These are phyloP conservation scores for Kregervanrija delftensis DNA, from an alignment of 805 yeast species.

Conservation along the genomic window DNA sequence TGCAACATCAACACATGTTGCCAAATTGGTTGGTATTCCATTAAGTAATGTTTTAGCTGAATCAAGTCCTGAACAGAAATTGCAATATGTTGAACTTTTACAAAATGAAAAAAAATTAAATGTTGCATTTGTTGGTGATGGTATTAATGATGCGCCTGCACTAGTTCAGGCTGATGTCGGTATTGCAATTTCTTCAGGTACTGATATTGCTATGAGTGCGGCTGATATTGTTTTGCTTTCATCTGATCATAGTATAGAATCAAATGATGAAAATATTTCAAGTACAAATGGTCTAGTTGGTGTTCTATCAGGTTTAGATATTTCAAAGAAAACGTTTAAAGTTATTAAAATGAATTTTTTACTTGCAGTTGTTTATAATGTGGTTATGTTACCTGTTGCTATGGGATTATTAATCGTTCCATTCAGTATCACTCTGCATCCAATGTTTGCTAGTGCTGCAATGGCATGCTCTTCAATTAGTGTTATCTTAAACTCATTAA, in stretches of 20 bases:
- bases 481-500: slow-evolving; percentile 74
- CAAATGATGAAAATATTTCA: not conserved
- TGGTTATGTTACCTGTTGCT: slow-evolving; percentile 85
- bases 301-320: slow-evolving; percentile 54
- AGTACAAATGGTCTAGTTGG: slow-evolving; percentile 27
- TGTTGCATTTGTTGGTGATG: slow-evolving; percentile 94
- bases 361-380: slow-evolving; percentile 82
- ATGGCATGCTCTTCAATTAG: slow-evolving; percentile 93
- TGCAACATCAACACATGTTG: slow-evolving; percentile 57
- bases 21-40: slow-evolving; percentile 60
- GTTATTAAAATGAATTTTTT: slow-evolving; percentile 76
- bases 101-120: slow-evolving; percentile 34
- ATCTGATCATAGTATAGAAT: slow-evolving; percentile 17
- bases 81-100: slow-evolving; percentile 52
- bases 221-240: slow-evolving; percentile 82
- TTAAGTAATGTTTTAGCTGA: slow-evolving; percentile 61
- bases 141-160: slow-evolving; percentile 97
- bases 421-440: slow-evolving; percentile 69
- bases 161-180: slow-evolving; percentile 84
- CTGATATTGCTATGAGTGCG: slow-evolving; percentile 95
- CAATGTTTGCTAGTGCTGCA: slow-evolving; percentile 83
- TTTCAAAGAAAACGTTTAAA: slow-evolving; percentile 62
- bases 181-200: slow-evolving; percentile 84
- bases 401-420: slow-evolving; percentile 83
- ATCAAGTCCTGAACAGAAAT: slow-evolving; percentile 72